Percentiles rank a stretch among this genome's conserved stretches.
Conservation (phyloP, 2,329 filamentous ascomycete genomes). For the Pseudogymnoascus destructans region DNA sequence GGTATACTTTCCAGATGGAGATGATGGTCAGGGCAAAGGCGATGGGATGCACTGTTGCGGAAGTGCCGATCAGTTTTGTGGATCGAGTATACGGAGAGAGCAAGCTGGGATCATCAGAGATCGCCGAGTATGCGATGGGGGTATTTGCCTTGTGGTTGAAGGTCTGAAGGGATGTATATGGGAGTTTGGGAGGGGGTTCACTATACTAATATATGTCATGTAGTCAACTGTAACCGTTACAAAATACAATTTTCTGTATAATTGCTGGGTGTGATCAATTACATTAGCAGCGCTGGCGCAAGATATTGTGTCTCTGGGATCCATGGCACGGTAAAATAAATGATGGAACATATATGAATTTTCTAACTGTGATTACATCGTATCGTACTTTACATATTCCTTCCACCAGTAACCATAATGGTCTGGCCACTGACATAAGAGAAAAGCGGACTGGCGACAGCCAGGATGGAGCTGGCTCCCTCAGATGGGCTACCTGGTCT, state of each 20-base stretch:
- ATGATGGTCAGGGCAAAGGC: constrained; percentile 96
- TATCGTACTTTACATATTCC: constrained; percentile 37
- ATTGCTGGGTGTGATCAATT: not conserved
- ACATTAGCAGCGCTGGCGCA: not conserved
- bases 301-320: not conserved
- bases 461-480: constrained; percentile 65
- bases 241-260: not conserved
- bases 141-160: constrained; percentile 66
- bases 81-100: constrained; percentile 91
- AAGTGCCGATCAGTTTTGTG: constrained; percentile 94
- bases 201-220: constrained; percentile 6
- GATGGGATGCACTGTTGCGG: constrained; percentile 85
- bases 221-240: constrained; percentile 1
- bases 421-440: constrained; percentile 80
- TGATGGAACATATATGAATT: not conserved
- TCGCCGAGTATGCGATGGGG: constrained; percentile 89
- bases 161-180: constrained; percentile 36
- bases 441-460: constrained; percentile 68
- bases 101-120: constrained; percentile 89
- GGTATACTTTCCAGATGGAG: constrained; percentile 99
- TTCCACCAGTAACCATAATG: constrained; percentile 71
- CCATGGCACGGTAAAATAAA: not conserved
- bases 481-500: constrained; percentile 67
- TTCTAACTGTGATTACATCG: not conserved
- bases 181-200: constrained; percentile 1